Evolutionary conservation across 306 rosid species (phyloP).

Genomic region (Prunus mume): DNA sequence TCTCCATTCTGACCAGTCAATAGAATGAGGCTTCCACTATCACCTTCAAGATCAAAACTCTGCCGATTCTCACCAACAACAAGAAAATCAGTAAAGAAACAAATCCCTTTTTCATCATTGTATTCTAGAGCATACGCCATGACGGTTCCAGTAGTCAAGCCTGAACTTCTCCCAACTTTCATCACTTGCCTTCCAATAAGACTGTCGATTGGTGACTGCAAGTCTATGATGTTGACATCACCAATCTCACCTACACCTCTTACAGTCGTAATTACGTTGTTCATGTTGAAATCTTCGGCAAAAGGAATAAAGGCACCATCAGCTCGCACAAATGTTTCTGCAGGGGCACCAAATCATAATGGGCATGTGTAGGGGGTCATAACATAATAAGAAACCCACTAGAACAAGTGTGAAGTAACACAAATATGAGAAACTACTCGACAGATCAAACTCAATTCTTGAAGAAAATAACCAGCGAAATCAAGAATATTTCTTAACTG

Average conservation of each 20-base stretch:
- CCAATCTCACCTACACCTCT: conserved; percentile 91
- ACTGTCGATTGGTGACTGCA: conserved; percentile 89
- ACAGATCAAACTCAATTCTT: background rate
- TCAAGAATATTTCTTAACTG: too few species aligned
- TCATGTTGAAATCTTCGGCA: conserved; percentile 77
- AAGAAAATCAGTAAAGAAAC: conserved; percentile 98
- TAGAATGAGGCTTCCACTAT: conserved; percentile 97
- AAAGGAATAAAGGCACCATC: conserved; percentile 99
- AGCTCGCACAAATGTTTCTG: conserved; percentile 99
- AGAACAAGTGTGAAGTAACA: conserved; percentile 23
- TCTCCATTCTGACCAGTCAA: conserved; percentile 71
- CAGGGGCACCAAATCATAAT: conserved; percentile 40
- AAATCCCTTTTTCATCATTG: conserved; percentile 94
- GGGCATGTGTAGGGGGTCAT: conserved; percentile 19
- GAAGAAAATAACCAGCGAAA: background rate
- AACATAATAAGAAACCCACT: conserved; percentile 21
- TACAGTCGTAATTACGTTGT: conserved; percentile 58
- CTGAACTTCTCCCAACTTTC: conserved; percentile 99
- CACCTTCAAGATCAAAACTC: conserved; percentile 99
- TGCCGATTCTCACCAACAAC: conserved; percentile 98
- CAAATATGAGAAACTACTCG: conserved; percentile 24
- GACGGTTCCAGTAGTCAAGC: conserved; percentile 89
- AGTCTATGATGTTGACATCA: conserved; percentile 79
- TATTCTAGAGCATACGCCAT: conserved; percentile 96
- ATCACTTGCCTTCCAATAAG: conserved; percentile 90